A percentile compares a stretch with the other conserved stretches of the same genome.
Evolutionary conservation across 306 rosid species (phyloP).

Genomic region (Astragalus glycyphyllos): DNA sequence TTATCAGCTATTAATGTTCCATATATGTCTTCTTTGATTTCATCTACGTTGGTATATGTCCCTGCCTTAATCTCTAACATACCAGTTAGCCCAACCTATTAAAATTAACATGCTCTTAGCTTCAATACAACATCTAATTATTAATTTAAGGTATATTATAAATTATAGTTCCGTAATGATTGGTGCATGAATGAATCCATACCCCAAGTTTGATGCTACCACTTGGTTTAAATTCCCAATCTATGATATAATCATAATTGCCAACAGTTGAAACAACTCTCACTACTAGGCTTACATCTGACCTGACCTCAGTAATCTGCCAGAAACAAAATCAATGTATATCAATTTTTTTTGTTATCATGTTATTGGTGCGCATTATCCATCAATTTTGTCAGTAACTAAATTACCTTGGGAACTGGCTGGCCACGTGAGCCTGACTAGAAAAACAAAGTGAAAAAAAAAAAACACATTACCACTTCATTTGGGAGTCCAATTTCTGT

Average conservation of each 20-base stretch:
- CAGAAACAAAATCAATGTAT: conserved; percentile 24
- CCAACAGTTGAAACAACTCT: conserved; percentile 55
- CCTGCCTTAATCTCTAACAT: conserved; percentile 46
- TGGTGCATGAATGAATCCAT: conserved; percentile 22
- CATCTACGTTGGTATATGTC: conserved; percentile 43
- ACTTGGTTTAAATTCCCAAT: conserved; percentile 70
- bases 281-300: conserved; percentile 59
- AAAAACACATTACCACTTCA: conserved; percentile 20
- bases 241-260: conserved; percentile 62
- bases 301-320: conserved; percentile 57
- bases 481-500: conserved; percentile 47
- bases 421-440: too few species aligned
- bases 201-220: conserved; percentile 66
- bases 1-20: conserved; percentile 63
- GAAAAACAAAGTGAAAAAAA: not conserved
- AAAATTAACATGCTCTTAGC: conserved; percentile 7
- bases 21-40: conserved; percentile 49
- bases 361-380: too few species aligned
- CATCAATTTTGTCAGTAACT: too few species aligned
- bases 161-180: not conserved
- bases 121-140: not conserved
- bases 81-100: conserved; percentile 62
- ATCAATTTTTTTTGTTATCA: too few species aligned
- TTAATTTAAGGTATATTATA: not conserved
- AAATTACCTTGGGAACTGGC: too few species aligned